Conservation (phyloP, 106 monocot species). For the Dioscorea zingiberensis region DNA sequence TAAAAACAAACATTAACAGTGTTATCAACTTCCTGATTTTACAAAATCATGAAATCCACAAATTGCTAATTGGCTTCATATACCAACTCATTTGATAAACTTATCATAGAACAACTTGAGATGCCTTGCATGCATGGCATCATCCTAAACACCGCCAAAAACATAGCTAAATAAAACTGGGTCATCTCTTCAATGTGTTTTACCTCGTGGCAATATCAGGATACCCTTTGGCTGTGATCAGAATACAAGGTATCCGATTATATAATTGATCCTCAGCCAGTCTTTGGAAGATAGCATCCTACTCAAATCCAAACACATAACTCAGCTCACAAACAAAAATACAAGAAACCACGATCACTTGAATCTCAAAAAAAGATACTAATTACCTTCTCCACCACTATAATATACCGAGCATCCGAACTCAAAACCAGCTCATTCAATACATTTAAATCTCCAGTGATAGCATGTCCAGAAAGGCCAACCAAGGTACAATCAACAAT, state of each 20-base stretch:
- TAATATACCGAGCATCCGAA: constrained; percentile 92
- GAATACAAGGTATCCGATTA: constrained; percentile 73
- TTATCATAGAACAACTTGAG: no score
- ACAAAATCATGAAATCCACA: no score
- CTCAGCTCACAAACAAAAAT: constrained; percentile 5
- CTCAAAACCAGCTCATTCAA: constrained; percentile 47
- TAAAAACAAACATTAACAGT: no score
- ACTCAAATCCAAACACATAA: constrained; percentile 5
- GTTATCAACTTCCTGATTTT: no score
- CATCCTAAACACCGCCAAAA: no score
- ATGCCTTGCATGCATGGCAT: no score
- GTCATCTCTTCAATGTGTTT: not conserved
- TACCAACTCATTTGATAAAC: no score
- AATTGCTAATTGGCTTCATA: no score
- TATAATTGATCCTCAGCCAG: constrained; percentile 81
- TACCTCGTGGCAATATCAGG: constrained; percentile 97
- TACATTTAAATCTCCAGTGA: constrained; percentile 75
- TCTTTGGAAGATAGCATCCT: constrained; percentile 98
- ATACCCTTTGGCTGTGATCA: constrained; percentile 95
- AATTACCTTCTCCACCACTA: constrained; percentile 89
- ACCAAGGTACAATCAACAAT: constrained; percentile 63
- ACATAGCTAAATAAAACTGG: no score
- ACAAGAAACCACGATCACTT: not conserved
- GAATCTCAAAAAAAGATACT: not conserved
- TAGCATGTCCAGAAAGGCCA: constrained; percentile 72